Conservation (phyloP, 257 asterid species). For the Anisodus tanguticus region DNA sequence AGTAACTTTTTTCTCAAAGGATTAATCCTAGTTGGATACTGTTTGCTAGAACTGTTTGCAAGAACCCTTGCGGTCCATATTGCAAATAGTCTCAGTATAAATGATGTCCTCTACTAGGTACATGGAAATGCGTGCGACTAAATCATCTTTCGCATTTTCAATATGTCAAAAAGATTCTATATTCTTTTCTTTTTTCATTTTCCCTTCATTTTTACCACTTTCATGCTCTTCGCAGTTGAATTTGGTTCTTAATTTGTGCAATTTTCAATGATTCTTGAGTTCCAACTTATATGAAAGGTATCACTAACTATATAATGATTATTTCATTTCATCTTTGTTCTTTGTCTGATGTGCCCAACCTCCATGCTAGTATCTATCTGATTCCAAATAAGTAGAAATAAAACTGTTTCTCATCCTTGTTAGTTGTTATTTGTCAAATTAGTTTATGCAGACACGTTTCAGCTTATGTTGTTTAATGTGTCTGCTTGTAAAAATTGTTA, state of each 20-base stretch:
- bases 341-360: constrained; percentile 15
- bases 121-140: not conserved
- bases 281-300: not conserved
- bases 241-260: constrained; percentile 11
- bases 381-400: not conserved
- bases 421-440: not conserved
- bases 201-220: not conserved
- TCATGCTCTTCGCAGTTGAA: not conserved
- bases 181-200: not conserved
- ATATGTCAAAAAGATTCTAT: not conserved
- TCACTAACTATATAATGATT: not conserved
- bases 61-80: not conserved
- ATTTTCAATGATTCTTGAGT: not conserved
- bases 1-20: not conserved
- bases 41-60: no score
- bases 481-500: constrained; percentile 28
- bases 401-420: not conserved
- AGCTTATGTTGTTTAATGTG: not conserved
- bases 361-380: not conserved
- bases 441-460: constrained; percentile 29
- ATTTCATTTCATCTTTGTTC: not conserved
- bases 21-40: not conserved
- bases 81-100: not conserved
- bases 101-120: not conserved
- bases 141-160: not conserved